Evolutionary conservation across 169 alveolate genomes (phyloP), one percentile per base, ranked within the genome.

Genomic region (Neospora caninum): DNA sequence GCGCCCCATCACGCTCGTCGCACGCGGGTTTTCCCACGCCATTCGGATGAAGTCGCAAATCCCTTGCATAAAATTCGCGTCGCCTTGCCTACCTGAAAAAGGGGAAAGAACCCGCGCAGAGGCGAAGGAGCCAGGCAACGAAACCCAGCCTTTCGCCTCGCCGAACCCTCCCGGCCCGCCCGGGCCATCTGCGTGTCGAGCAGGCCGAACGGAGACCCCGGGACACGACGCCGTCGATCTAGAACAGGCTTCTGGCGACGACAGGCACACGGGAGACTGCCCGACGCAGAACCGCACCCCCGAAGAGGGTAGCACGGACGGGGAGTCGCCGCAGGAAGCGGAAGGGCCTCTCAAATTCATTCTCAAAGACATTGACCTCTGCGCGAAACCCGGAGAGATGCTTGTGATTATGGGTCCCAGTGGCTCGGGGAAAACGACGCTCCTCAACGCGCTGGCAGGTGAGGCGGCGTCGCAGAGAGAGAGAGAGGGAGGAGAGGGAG

Each of bases 381-480:
- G 73, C 64, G 96, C 91, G 29, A 42, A 34, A 31, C 94, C 94
- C 27, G 96, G 96, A 64, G 92, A 92, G 34, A 64, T 95, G 92
- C 94, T 96, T 7, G 96, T 96, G 20, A 96, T 97, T 34, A 88
- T 97, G 95, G 98, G 98, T 42, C 97, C 98, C 67, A 93, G 97
- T 88, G 99, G 99, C 49, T 97, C 98, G 36, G 99, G 99, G 34
- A 98, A 98, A 95, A 98, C 99, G 20, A 98, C 99, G 1, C 94
- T 98, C 49, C 95, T 98, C 94, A 98, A 98, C 92, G 95, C 97
- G 45, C 88, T 98, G 27, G 96, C 99, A 0, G 98, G 98, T 20
- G 41, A 27, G 95, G 84, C 0, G 22, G 13, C 58, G 13, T 13
- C 4, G 58, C 4, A 49, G 49, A 25, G 29, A 9, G 36, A 6